These are phyloP conservation scores for Fusarium sp. DNA, from an alignment of 2,329 filamentous ascomycete species.

Conservation along the genomic window DNA sequence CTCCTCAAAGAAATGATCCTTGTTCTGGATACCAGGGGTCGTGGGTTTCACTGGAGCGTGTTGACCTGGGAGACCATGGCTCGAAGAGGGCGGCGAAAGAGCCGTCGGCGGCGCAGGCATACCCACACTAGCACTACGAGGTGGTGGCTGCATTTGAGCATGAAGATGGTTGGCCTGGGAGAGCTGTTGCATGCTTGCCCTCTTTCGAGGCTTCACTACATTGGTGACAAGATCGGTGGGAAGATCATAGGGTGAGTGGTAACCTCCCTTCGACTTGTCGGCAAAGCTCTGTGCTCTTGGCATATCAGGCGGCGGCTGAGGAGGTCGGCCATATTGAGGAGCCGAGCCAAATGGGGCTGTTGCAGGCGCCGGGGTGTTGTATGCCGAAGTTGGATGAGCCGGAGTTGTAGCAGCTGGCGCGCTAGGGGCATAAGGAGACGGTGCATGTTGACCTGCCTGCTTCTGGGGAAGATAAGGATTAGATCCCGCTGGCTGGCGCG, in stretches of 20 bases:
- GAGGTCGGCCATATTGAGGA: slow-evolving; percentile 57
- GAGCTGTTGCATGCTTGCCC: slow-evolving; percentile 71
- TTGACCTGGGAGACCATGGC: slow-evolving; percentile 50
- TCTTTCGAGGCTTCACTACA: slow-evolving; percentile 76
- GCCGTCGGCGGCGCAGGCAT: slow-evolving; percentile 49
- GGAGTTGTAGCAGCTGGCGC: slow-evolving; percentile 13
- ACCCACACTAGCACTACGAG: slow-evolving; percentile 75
- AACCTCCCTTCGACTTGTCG: slow-evolving; percentile 91
- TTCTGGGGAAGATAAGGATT: slow-evolving; percentile 50
- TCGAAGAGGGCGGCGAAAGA: slow-evolving; percentile 54
- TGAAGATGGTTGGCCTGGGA: slow-evolving; percentile 60
- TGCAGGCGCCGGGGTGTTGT: slow-evolving; percentile 43
- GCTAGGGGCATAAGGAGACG: slow-evolving; percentile 45
- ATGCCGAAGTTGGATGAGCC: slow-evolving; percentile 37
- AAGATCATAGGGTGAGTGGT: slow-evolving; percentile 94
- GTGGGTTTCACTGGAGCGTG: slow-evolving; percentile 56
- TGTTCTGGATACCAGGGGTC: slow-evolving; percentile 55
- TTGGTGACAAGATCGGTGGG: slow-evolving; percentile 81
- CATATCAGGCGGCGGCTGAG: slow-evolving; percentile 60
- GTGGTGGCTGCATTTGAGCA: slow-evolving; percentile 58
- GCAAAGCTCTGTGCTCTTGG: slow-evolving; percentile 85
- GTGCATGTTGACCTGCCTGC: slow-evolving; percentile 29
- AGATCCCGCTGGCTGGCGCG: slow-evolving; percentile 26
- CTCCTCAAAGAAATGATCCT: slow-evolving; percentile 83
- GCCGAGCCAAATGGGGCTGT: slow-evolving; percentile 44